Conservation (phyloP, 768 basidiomycete species). For the Paxillus involutus region DNA sequence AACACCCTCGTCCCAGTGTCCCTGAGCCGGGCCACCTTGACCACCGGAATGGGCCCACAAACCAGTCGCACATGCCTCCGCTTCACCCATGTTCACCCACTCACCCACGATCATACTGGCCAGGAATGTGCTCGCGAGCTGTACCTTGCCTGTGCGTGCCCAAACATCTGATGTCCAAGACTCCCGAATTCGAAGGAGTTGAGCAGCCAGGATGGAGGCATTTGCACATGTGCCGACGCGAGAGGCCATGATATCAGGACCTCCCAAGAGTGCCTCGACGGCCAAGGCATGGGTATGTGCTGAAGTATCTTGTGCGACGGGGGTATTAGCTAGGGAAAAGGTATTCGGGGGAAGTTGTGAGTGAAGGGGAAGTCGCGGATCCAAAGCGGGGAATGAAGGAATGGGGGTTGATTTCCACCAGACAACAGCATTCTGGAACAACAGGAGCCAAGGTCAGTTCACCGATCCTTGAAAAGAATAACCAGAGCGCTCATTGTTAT, state of each 20-base stretch:
- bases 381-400: slow-evolving; percentile 68
- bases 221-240: slow-evolving; percentile 75
- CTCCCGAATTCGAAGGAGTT: slow-evolving; percentile 77
- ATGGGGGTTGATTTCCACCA: slow-evolving; percentile 86
- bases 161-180: slow-evolving; percentile 77
- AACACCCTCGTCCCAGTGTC: slow-evolving; percentile 78
- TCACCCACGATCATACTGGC: slow-evolving; percentile 70
- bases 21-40: slow-evolving; percentile 33
- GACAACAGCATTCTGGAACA: slow-evolving; percentile 62
- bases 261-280: slow-evolving; percentile 74
- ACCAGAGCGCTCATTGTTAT: neutral
- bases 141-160: slow-evolving; percentile 73
- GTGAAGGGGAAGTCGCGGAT: slow-evolving; percentile 68
- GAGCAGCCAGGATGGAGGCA: slow-evolving; percentile 70
- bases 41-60: slow-evolving; percentile 61
- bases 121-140: slow-evolving; percentile 75
- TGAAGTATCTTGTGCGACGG: slow-evolving; percentile 77
- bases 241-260: slow-evolving; percentile 73
- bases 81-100: slow-evolving; percentile 70
- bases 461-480: neutral
- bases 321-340: slow-evolving; percentile 73
- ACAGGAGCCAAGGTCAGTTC: slow-evolving; percentile 1
- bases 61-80: slow-evolving; percentile 77
- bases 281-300: slow-evolving; percentile 76
- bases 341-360: slow-evolving; percentile 64